These are phyloP conservation scores for Boletellus sp. DNA, from an alignment of 1,284 basidiomycete species.

Conservation along the genomic window DNA sequence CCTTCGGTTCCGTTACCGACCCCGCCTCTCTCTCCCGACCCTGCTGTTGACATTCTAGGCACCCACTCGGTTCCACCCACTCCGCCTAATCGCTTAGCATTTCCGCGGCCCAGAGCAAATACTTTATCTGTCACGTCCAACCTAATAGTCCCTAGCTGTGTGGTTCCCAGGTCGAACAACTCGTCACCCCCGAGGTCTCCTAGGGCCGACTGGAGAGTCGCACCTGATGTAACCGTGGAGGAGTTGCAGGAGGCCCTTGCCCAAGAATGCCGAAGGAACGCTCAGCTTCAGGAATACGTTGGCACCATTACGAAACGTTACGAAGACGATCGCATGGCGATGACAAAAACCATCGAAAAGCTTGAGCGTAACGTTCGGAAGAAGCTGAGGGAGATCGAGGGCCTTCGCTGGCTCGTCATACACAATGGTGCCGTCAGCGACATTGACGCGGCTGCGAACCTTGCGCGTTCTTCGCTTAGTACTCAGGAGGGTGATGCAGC, in stretches of 20 bases:
- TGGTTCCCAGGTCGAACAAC: slow-evolving; percentile 5
- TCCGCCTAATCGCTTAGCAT: slow-evolving; percentile 20
- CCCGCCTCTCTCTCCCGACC: slow-evolving; percentile 18
- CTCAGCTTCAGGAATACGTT: slow-evolving; percentile 38
- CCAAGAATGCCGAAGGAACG: slow-evolving; percentile 33
- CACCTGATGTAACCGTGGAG: slow-evolving; percentile 16
- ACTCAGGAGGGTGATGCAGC: slow-evolving; percentile 23
- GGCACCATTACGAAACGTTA: slow-evolving; percentile 41
- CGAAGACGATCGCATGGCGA: slow-evolving; percentile 40
- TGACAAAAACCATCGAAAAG: slow-evolving; percentile 39
- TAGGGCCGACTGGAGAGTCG: slow-evolving; percentile 11
- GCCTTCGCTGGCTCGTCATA: slow-evolving; percentile 47
- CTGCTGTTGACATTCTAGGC: not conserved
- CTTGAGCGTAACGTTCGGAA: slow-evolving; percentile 41
- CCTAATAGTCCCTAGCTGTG: slow-evolving; percentile 18
- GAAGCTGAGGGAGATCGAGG: slow-evolving; percentile 46
- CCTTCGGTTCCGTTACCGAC: slow-evolving; percentile 29
- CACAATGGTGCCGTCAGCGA: slow-evolving; percentile 35
- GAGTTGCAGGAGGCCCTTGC: slow-evolving; percentile 35
- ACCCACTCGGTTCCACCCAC: slow-evolving; percentile 16
- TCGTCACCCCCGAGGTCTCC: slow-evolving; percentile 11
- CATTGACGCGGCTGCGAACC: slow-evolving; percentile 33
- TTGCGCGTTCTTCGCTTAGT: slow-evolving; percentile 31
- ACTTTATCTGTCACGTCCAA: slow-evolving; percentile 31
- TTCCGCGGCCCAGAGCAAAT: slow-evolving; percentile 30